These are phyloP conservation scores for Elaeis oleifera DNA, from an alignment of 202 grass and related monocot genomes.

Conservation along the genomic window DNA sequence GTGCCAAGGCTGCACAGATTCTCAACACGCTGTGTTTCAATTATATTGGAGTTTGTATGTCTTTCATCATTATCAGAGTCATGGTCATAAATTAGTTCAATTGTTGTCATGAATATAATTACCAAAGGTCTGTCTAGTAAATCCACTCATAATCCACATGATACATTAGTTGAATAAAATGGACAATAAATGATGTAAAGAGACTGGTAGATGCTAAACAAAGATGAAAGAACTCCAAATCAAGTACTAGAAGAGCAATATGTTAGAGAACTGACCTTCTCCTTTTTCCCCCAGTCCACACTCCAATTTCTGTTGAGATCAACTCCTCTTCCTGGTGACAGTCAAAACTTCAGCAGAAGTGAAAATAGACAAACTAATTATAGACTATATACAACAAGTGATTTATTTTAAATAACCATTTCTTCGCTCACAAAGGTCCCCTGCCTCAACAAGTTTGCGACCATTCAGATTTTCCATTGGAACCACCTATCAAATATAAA, in stretches of 20 bases:
- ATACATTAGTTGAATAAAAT: background rate
- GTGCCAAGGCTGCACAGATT: too few relatives aligned
- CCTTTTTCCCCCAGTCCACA: slow-evolving; percentile 96
- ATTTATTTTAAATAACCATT: slow-evolving; percentile 51
- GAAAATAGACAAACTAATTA: too few relatives aligned
- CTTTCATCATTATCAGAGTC: too few relatives aligned
- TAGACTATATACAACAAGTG: background rate
- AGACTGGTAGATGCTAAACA: background rate
- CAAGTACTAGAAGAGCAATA: background rate
- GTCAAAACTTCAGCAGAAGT: slow-evolving; percentile 1
- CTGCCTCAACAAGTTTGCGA: slow-evolving; percentile 66
- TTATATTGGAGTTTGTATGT: too few relatives aligned
- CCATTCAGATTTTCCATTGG: slow-evolving; percentile 98
- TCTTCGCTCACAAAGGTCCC: slow-evolving; percentile 88
- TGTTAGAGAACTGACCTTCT: slow-evolving; percentile 47
- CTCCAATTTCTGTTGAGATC: slow-evolving; percentile 99
- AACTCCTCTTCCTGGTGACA: slow-evolving; percentile 84
- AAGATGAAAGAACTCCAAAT: background rate
- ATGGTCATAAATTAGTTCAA: too few relatives aligned
- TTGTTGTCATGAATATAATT: too few relatives aligned
- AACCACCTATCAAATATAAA: slow-evolving; percentile 53
- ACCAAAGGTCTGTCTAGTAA: too few relatives aligned
- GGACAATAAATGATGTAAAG: background rate
- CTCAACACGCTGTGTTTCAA: too few relatives aligned
- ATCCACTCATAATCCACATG: background rate